phyloP scores from a whole-genome alignment of 2,329 filamentous ascomycete species.

The Atkinsonella texensis region DNA sequence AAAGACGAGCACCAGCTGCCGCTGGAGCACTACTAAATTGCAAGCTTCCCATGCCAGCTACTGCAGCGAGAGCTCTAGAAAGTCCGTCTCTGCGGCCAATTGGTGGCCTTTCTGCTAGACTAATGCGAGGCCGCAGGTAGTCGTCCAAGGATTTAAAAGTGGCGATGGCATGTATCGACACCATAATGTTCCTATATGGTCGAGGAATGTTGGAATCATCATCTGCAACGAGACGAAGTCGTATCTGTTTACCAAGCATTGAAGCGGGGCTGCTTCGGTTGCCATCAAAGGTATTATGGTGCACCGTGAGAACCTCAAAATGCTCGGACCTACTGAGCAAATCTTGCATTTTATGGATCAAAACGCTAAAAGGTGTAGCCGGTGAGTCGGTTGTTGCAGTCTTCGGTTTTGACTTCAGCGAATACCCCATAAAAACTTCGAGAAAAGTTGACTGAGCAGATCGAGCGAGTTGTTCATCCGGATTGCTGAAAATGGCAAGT shows the following conservation, averaged over 20 bases:
- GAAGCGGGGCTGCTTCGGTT: constrained; percentile 84
- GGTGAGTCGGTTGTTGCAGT: constrained; percentile 56
- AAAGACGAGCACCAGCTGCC: constrained; percentile 32
- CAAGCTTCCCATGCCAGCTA: constrained; percentile 59
- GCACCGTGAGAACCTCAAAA: constrained; percentile 93
- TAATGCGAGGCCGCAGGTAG: constrained; percentile 84
- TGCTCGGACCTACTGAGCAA: constrained; percentile 92
- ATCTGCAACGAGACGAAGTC: constrained; percentile 78
- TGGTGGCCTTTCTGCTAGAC: constrained; percentile 56
- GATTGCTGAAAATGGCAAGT: constrained; percentile 68
- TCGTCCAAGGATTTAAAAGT: constrained; percentile 96
- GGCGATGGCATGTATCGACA: constrained; percentile 95
- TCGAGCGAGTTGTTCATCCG: constrained; percentile 46
- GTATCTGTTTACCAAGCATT: constrained; percentile 92
- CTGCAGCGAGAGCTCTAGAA: constrained; percentile 59
- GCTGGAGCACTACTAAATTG: constrained; percentile 36
- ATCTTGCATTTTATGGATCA: constrained; percentile 92
- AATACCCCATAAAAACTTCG: constrained; percentile 79
- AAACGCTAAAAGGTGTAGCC: constrained; percentile 74
- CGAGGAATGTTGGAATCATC: constrained; percentile 83
- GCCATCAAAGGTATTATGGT: constrained; percentile 81
- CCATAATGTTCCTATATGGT: constrained; percentile 87
- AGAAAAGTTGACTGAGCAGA: constrained; percentile 75
- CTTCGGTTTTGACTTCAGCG: constrained; percentile 52
- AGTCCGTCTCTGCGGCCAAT: constrained; percentile 52